Base-by-base conservation (phyloP, 2,329 filamentous ascomycete species). In the Kalmusia sp. region DNA sequence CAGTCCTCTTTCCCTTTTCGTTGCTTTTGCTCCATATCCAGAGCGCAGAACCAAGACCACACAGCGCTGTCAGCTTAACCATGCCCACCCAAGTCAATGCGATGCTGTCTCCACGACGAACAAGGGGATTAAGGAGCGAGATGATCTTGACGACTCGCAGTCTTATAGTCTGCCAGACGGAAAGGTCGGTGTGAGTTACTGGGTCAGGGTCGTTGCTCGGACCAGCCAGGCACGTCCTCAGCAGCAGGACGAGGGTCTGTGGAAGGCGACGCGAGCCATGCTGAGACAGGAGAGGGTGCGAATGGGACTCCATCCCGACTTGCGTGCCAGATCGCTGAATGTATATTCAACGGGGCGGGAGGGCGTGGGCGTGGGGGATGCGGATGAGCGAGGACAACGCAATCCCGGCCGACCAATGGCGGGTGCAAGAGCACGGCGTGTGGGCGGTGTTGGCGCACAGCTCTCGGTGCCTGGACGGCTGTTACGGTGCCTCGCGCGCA, bases 1-100 rank as follows among this genome's bases (percentile, higher is more conserved):
- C 51, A 43, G 53, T 46, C 40, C 39, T 43, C 45, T 59, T 62
- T 44, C 48, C 56, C 28, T 58, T 65, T 46, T 51, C 55, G 49
- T 49, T 55, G 41, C 52, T 58, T 52, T 59, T 61, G 63, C 62
- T 63, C 64, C 67, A 66, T 49, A 70, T 49, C 65, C 69, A 73
- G 55, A 74, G 66, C 47, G 63, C 70, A 61, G 71, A 69, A 57
- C 67, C 64, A 34, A 72, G 56, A 53, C 71, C 70, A 64, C 73
- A 76, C 28, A 73, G 46, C 27, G 67, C 68, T 37, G 71, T 65
- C 60, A 75, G 54, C 58, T 73, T 65, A 41, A 72, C 70, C 73
- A 76, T 76, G 62, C 71, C 72, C 69, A 71, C 70, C 49, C 63
- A 61, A 51, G 57, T 64, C 56, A 65, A 57, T 37, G 59, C 54